Conservation (phyloP, 2,329 filamentous ascomycete species). For the Zopfia rhizophila region DNA sequence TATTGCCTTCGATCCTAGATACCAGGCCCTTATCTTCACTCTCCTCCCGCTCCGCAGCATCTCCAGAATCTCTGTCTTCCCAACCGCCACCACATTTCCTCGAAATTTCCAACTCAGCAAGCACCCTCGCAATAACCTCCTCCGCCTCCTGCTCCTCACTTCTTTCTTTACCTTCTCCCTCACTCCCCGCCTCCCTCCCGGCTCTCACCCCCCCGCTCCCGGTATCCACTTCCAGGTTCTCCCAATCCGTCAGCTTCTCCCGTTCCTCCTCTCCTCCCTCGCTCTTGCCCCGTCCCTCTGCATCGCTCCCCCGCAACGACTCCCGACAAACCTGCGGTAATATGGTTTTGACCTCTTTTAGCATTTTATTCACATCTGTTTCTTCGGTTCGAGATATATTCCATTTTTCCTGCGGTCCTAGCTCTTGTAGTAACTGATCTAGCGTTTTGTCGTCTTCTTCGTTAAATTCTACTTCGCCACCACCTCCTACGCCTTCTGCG, state of each 20-base stretch:
- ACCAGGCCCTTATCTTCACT: too few species aligned
- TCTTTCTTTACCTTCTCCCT: constrained; percentile 21
- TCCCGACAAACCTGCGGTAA: constrained; percentile 49
- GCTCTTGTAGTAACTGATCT: constrained; percentile 58
- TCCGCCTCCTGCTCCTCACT: constrained; percentile 47
- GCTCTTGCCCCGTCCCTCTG: not conserved
- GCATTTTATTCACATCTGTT: constrained; percentile 52
- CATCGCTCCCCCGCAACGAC: constrained; percentile 9
- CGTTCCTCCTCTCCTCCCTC: constrained; percentile 10
- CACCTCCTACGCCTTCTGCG: constrained; percentile 40
- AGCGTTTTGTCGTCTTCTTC: constrained; percentile 57
- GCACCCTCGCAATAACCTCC: constrained; percentile 57
- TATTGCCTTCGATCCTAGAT: too few species aligned
- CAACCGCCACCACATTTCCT: constrained; percentile 48
- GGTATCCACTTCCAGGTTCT: constrained; percentile 44
- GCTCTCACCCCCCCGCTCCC: constrained; percentile 32
- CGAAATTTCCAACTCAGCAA: constrained; percentile 59
- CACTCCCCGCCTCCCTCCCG: constrained; percentile 17
- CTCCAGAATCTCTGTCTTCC: constrained; percentile 15
- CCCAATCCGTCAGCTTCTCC: constrained; percentile 41
- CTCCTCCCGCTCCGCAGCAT: not conserved
- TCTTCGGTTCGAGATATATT: constrained; percentile 53
- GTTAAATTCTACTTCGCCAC: constrained; percentile 39
- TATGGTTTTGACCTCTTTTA: constrained; percentile 54
- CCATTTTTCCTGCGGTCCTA: constrained; percentile 53